phyloP scores from a whole-genome alignment of 108 stramenopile species.

The Schizochytrium sp. region DNA sequence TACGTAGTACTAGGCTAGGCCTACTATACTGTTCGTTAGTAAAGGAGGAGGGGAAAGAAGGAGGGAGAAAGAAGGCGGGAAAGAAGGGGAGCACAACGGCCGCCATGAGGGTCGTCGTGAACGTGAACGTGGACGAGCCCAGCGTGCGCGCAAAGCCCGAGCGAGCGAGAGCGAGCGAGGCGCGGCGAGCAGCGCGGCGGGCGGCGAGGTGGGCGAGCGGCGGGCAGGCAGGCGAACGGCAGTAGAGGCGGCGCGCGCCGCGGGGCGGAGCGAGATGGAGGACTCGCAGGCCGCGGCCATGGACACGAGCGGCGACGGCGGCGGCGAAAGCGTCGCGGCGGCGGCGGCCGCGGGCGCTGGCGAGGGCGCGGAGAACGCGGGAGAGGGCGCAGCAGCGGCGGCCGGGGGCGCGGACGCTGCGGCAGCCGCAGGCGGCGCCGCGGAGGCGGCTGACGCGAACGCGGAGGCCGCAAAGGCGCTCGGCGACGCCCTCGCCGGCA shows the following conservation, averaged over 20 bases:
- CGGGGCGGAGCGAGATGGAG: background rate
- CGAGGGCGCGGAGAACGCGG: background rate
- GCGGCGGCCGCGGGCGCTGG: background rate
- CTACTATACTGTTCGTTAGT: no score
- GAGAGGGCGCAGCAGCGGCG: background rate
- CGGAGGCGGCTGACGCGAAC: background rate
- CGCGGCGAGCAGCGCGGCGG: no score
- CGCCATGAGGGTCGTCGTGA: no score
- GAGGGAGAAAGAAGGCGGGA: no score
- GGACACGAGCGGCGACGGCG: background rate
- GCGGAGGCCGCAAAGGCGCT: background rate
- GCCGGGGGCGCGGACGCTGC: background rate
- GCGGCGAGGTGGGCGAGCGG: background rate
- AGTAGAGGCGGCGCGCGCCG: background rate
- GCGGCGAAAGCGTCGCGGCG: background rate
- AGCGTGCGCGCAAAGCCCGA: no score
- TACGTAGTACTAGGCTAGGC: no score
- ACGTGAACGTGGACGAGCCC: no score
- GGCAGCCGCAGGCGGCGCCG: background rate
- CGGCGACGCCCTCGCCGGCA: background rate
- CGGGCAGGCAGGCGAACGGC: background rate
- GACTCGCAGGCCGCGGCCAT: background rate
- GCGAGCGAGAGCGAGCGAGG: no score
- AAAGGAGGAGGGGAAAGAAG: no score
- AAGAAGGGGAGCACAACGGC: no score